phyloP scores from a whole-genome alignment of 768 basidiomycete genomes.

The Boletus rex-veris region DNA sequence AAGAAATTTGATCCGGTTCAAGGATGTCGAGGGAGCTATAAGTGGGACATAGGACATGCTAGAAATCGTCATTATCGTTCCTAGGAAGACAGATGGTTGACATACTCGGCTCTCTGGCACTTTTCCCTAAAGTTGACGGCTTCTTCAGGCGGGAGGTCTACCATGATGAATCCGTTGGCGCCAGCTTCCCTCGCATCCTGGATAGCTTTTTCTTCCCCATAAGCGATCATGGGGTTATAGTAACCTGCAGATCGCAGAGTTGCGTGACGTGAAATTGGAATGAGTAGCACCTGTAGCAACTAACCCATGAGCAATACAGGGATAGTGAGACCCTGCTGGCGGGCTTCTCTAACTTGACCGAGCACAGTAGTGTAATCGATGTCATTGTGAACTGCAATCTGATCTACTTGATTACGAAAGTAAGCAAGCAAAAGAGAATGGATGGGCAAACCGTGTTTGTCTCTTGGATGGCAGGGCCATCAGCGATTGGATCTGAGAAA shows the following conservation, averaged over 20 bases:
- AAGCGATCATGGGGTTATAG: conserved; percentile 94
- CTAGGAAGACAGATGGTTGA: conserved; percentile 9
- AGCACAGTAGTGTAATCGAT: conserved; percentile 77
- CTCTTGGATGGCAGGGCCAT: conserved; percentile 91
- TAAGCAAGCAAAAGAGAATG: neutral
- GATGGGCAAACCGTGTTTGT: conserved; percentile 66
- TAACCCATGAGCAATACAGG: conserved; percentile 59
- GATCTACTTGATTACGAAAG: neutral
- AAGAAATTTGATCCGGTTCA: conserved; percentile 85
- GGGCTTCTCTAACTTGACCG: conserved; percentile 70
- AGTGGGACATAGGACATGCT: conserved; percentile 95
- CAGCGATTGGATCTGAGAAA: conserved; percentile 87
- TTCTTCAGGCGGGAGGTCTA: conserved; percentile 97
- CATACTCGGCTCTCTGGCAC: conserved; percentile 77
- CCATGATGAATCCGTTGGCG: conserved; percentile 96
- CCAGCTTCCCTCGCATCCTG: conserved; percentile 86
- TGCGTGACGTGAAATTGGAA: neutral
- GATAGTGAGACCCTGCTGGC: conserved; percentile 73
- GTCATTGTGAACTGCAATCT: conserved; percentile 83
- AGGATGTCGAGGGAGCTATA: conserved; percentile 90
- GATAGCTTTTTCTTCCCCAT: conserved; percentile 93
- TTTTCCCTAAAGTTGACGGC: conserved; percentile 87
- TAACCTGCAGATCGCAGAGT: conserved; percentile 58
- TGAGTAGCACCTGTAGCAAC: neutral
- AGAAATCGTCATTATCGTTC: conserved; percentile 2